These are phyloP conservation scores for Lepraria neglecta DNA, from an alignment of 495 filamentous ascomycete species.

Conservation along the genomic window DNA sequence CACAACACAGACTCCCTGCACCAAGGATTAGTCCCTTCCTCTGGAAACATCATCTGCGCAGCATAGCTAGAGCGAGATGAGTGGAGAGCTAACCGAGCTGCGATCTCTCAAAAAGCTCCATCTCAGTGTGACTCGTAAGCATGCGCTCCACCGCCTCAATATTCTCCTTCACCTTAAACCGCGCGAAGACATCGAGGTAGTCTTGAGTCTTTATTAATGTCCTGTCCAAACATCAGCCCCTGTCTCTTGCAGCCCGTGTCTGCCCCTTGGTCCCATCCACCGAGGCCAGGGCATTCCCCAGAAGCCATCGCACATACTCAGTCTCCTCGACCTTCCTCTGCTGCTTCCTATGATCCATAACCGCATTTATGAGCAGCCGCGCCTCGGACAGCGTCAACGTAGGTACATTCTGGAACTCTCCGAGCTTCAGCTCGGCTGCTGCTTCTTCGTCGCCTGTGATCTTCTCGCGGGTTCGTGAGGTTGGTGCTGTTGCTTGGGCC, in stretches of 20 bases:
- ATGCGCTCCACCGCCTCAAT: constrained; percentile 86
- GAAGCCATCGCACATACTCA: constrained; percentile 31
- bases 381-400: constrained; percentile 85
- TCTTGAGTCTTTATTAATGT: constrained; percentile 76
- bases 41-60: background rate
- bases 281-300: no score
- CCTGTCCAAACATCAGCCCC: constrained; percentile 30
- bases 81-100: no score
- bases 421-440: constrained; percentile 69
- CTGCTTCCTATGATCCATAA: constrained; percentile 65
- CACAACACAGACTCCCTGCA: constrained; percentile 81
- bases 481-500: constrained; percentile 38
- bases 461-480: constrained; percentile 64
- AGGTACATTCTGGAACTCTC: constrained; percentile 85
- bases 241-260: background rate
- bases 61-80: no score
- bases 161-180: constrained; percentile 90
- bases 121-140: constrained; percentile 64
- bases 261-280: no score
- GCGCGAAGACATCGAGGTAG: constrained; percentile 87
- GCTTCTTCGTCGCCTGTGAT: constrained; percentile 86
- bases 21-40: constrained; percentile 8
- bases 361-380: constrained; percentile 80
- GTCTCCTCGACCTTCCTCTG: constrained; percentile 51
- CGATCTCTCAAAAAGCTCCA: constrained; percentile 86